Percentiles rank a stretch among this genome's conserved stretches.
These are phyloP conservation scores for Cornus kousa DNA, from an alignment of 148 eudicot genomes.

Conservation along the genomic window DNA sequence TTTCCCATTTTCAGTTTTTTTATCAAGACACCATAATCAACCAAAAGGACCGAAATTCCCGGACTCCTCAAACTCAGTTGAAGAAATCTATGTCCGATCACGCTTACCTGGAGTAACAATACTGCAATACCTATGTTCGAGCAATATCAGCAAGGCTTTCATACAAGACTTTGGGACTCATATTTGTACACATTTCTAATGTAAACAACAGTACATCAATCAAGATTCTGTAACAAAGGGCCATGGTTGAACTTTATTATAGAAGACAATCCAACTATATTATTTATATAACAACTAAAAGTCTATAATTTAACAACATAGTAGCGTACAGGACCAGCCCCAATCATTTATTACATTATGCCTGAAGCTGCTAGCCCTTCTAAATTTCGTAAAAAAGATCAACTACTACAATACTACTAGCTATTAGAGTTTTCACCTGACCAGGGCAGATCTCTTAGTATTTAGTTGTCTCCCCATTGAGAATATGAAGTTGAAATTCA, in stretches of 20 bases:
- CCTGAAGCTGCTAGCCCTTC: background rate
- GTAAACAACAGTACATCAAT: background rate
- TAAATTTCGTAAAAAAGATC: background rate
- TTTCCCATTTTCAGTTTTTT: too few species aligned
- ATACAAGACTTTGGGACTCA: too few species aligned
- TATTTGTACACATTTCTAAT: too few species aligned
- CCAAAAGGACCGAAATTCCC: too few species aligned
- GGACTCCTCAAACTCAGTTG: too few species aligned
- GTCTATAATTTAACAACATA: slow-evolving; percentile 10
- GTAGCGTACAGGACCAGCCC: background rate
- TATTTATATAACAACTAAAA: too few species aligned
- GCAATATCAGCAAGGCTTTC: too few species aligned
- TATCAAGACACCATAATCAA: too few species aligned
- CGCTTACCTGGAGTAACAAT: too few species aligned
- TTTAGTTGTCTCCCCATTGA: background rate
- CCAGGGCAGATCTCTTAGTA: background rate
- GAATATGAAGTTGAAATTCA: background rate
- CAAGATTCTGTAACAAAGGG: slow-evolving; percentile 2
- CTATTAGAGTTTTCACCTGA: slow-evolving; percentile 5
- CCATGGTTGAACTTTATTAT: slow-evolving; percentile 7
- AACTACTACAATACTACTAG: background rate
- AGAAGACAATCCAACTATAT: slow-evolving; percentile 2
- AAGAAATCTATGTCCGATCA: too few species aligned
- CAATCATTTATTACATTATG: slow-evolving; percentile 5
- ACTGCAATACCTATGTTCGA: too few species aligned